Evolutionary conservation across 441 rosid genomes (phyloP).

Genomic region (Croton setiger): DNA sequence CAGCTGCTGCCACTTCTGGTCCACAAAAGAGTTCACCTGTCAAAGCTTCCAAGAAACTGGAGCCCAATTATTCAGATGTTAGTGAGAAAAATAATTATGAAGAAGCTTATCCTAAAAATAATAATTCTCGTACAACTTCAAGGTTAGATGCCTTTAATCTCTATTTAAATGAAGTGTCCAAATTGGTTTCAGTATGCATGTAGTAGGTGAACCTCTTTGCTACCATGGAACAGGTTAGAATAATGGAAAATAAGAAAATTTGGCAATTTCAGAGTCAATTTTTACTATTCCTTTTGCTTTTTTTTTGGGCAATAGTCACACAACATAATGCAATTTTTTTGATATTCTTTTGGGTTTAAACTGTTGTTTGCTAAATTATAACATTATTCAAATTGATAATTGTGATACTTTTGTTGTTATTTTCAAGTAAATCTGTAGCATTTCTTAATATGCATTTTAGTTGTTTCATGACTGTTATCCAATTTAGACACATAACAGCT

Average conservation of each 20-base stretch:
- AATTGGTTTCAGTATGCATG: neutral
- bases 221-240: neutral
- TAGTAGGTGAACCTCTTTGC: neutral
- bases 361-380: constrained; percentile 7
- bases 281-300: no score
- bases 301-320: neutral
- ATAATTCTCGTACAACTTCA: constrained; percentile 47
- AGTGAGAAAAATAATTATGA: constrained; percentile 39
- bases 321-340: neutral
- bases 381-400: constrained; percentile 6
- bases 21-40: constrained; percentile 40
- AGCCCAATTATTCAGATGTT: constrained; percentile 39
- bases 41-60: constrained; percentile 51
- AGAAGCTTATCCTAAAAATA: constrained; percentile 44
- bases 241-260: no score
- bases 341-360: neutral
- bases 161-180: neutral
- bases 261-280: no score
- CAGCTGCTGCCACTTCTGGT: constrained; percentile 42
- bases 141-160: constrained; percentile 40
- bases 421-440: neutral
- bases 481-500: neutral
- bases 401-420: neutral
- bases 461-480: neutral
- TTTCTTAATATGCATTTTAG: neutral